phyloP scores from a whole-genome alignment of 2,329 filamentous ascomycete genomes.

The Neoascochyta sp. region DNA sequence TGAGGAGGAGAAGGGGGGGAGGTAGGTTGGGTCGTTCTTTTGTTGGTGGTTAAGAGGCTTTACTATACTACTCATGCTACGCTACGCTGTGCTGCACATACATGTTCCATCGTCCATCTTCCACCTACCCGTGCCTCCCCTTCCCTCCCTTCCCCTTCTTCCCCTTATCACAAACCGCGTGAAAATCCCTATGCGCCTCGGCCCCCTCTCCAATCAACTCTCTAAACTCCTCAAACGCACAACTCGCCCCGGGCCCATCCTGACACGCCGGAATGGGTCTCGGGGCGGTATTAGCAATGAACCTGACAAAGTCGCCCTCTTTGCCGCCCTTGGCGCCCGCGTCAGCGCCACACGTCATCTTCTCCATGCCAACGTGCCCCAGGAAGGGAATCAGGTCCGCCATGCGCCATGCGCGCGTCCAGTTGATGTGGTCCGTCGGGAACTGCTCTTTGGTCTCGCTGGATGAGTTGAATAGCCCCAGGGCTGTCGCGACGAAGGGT shows the following conservation, averaged over 20 bases:
- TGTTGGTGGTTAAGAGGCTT: background rate
- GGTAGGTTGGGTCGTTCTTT: background rate
- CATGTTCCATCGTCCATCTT: too few relatives aligned
- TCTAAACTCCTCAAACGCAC: conserved; percentile 44
- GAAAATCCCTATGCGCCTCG: conserved; percentile 29
- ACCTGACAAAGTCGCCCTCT: conserved; percentile 49
- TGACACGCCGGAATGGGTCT: conserved; percentile 48
- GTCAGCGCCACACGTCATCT: conserved; percentile 58
- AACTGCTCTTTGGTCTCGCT: conserved; percentile 61
- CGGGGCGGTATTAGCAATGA: conserved; percentile 50
- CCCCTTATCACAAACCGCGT: conserved; percentile 28
- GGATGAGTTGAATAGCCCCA: conserved; percentile 67
- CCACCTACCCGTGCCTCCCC: conserved; percentile 6
- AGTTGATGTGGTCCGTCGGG: conserved; percentile 55
- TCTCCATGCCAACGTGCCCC: conserved; percentile 63
- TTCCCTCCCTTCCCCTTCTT: conserved; percentile 16
- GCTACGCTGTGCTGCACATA: too few relatives aligned
- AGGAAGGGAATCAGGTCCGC: conserved; percentile 62
- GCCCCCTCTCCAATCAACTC: conserved; percentile 42
- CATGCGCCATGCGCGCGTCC: conserved; percentile 61
- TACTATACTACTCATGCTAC: too few relatives aligned
- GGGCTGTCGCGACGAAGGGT: conserved; percentile 61
- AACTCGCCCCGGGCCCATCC: conserved; percentile 50
- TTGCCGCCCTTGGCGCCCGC: conserved; percentile 43
- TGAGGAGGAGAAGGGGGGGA: conserved; percentile 70